Percentiles rank a stretch among this genome's conserved stretches.
These are phyloP conservation scores for Macrotyloma uniflorum DNA, from an alignment of 306 rosid species.

Conservation along the genomic window DNA sequence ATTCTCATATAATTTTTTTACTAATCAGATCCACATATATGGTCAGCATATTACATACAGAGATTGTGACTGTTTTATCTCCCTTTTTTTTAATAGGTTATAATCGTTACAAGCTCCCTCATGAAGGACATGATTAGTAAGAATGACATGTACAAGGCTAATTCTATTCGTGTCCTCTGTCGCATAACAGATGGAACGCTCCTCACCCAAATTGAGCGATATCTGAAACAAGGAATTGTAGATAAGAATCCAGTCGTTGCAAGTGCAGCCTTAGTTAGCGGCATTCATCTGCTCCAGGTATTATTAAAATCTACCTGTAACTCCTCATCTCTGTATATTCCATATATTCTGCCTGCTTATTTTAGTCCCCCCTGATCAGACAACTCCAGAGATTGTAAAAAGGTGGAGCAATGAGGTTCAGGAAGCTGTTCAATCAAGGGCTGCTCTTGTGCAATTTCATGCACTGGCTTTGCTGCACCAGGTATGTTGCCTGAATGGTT, in stretches of 20 bases:
- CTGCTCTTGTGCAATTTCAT: conserved; percentile 98
- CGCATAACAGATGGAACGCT: conserved; percentile 98
- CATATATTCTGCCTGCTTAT: conserved; percentile 15
- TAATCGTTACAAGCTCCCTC: conserved; percentile 96
- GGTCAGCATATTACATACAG: conserved; percentile 27
- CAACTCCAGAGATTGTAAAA: conserved; percentile 96
- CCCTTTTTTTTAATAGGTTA: conserved; percentile 56
- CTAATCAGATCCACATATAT: conserved; percentile 15
- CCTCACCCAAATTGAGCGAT: conserved; percentile 94
- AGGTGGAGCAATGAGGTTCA: conserved; percentile 99
- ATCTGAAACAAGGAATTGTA: conserved; percentile 95
- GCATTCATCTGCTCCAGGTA: conserved; percentile 99
- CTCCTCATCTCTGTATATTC: conserved; percentile 19
- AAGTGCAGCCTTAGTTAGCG: conserved; percentile 97
- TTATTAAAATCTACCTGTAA: neutral
- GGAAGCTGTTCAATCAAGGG: conserved; percentile 98
- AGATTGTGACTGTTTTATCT: conserved; percentile 43
- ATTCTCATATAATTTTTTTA: conserved; percentile 14
- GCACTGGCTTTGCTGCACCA: conserved; percentile 94
- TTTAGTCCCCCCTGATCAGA: conserved; percentile 50
- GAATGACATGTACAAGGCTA: conserved; percentile 97
- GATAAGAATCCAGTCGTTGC: conserved; percentile 99
- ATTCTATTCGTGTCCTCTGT: conserved; percentile 98
- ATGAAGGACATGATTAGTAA: conserved; percentile 99
- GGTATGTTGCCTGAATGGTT: conserved; percentile 57